Percentiles rank a stretch among this genome's conserved stretches.
Conservation (phyloP, 768 basidiomycete genomes). For the Fistulinella prunicolor region DNA sequence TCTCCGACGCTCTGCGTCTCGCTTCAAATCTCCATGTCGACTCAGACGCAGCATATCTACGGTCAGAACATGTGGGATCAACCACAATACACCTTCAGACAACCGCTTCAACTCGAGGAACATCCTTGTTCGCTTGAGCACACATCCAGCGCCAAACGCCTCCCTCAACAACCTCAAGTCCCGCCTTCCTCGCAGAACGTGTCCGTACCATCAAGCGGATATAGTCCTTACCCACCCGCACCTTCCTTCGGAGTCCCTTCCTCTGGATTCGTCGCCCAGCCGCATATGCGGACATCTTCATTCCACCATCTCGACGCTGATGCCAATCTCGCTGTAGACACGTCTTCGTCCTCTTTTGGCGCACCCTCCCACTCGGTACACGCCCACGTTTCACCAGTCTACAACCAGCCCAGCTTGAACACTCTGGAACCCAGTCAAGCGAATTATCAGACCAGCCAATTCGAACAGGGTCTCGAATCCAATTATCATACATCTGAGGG, state of each 20-base stretch:
- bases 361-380: conserved; percentile 5
- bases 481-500: conserved; percentile 10
- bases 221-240: conserved; percentile 13
- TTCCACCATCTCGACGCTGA: conserved; percentile 10
- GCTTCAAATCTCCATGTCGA: conserved; percentile 20
- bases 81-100: conserved; percentile 10
- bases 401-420: conserved; percentile 10
- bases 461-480: conserved; percentile 1
- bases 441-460: conserved; percentile 16
- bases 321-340: conserved; percentile 10
- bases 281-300: conserved; percentile 8
- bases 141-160: neutral
- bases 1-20: neutral
- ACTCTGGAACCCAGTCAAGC: conserved; percentile 9
- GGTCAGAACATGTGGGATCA: conserved; percentile 20
- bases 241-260: conserved; percentile 11
- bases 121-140: conserved; percentile 17
- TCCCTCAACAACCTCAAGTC: conserved; percentile 13
- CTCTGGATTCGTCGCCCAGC: conserved; percentile 10
- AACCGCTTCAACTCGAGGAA: conserved; percentile 30
- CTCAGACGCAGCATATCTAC: conserved; percentile 12
- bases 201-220: conserved; percentile 5
- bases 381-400: conserved; percentile 13
- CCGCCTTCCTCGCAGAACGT: conserved; percentile 1
- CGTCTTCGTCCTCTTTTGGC: conserved; percentile 13